Evolutionary conservation across 345 rosid genomes (phyloP), one percentile per base, ranked within the genome.

Genomic region (Gossypium anomalum): DNA sequence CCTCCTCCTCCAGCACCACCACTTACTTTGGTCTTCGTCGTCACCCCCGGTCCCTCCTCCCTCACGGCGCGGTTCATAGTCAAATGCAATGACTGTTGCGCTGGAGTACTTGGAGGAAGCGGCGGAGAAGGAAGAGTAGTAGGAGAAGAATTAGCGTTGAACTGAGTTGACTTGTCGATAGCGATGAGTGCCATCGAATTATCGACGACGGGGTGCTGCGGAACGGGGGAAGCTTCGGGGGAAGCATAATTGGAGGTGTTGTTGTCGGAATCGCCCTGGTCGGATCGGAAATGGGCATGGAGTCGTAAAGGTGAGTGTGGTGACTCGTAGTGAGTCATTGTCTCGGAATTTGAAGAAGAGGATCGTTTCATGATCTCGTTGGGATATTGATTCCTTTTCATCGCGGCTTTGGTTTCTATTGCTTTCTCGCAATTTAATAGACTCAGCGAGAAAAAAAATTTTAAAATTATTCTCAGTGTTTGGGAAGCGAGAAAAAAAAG

Each of bases 221-320:
- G 85, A 41, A 72, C 83, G 1, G 93, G 93, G 68, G 88, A 89
- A 59, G 83, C 79, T 8, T 56, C 75, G 0, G 98, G 97, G 4
- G 98, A 92, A 65, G 82, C 79, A 73, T 81, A 94, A 45, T 87
- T 86, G 57, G 81, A 70, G 78, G 85, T 76, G 67, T 77, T 88
- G 34, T 81, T 82, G 34, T 58, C 76, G 65, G 76, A 86, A 71
- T 87, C 93, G 19, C 85, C 89, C 20, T 80, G 89, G 75, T 94
- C 94, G 78, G 91, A 90, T 49, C 76, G 84, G 77, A 83, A 80
- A 1, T 97, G 97, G 13, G 97, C 88, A 64, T 86, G 84, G 83
- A 76, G 81, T 7, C 88, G 83, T 75, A 88, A 93, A 16, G 95
- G 95, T 2, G 95, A 89, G 83, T 71, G 91, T 44, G 87, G 89